A percentile compares a stretch with the other conserved stretches of the same genome.
phyloP scores from a whole-genome alignment of 805 yeast species.

The Cephaloascus fragrans region DNA sequence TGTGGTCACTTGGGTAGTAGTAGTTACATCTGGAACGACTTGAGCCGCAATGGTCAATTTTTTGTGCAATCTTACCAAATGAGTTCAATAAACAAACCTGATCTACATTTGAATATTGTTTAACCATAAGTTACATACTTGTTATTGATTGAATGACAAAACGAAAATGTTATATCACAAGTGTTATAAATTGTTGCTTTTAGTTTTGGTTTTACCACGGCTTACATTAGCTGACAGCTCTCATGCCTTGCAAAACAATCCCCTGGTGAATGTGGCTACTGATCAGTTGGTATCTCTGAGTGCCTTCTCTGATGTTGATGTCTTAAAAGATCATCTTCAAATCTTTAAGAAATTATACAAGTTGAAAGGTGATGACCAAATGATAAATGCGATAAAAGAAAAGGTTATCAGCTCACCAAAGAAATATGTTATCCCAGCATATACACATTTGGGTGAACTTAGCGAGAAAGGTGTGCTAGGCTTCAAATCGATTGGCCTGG shows the following conservation, averaged over 20 bases:
- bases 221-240: not conserved
- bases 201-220: not conserved
- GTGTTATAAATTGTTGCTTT: not conserved
- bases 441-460: not conserved
- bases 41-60: not conserved
- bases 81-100: too few relatives aligned
- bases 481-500: too few relatives aligned
- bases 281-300: slow-evolving; percentile 1
- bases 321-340: slow-evolving; percentile 5
- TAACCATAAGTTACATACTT: too few relatives aligned
- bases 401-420: not conserved
- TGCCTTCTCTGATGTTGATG: not conserved
- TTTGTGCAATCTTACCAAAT: not conserved
- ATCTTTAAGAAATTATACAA: slow-evolving; percentile 3
- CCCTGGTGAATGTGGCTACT: too few relatives aligned
- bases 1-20: too few relatives aligned
- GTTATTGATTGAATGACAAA: too few relatives aligned
- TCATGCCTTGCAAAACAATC: not conserved
- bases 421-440: not conserved
- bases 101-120: too few relatives aligned
- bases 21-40: too few relatives aligned
- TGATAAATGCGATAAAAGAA: slow-evolving; percentile 3
- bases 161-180: too few relatives aligned
- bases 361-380: slow-evolving; percentile 1
- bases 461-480: too few relatives aligned